Percentiles rank a stretch among this genome's conserved stretches.
These are phyloP conservation scores for Hyphodiscus sp. DNA, from an alignment of 2,329 filamentous ascomycete species.

Conservation along the genomic window DNA sequence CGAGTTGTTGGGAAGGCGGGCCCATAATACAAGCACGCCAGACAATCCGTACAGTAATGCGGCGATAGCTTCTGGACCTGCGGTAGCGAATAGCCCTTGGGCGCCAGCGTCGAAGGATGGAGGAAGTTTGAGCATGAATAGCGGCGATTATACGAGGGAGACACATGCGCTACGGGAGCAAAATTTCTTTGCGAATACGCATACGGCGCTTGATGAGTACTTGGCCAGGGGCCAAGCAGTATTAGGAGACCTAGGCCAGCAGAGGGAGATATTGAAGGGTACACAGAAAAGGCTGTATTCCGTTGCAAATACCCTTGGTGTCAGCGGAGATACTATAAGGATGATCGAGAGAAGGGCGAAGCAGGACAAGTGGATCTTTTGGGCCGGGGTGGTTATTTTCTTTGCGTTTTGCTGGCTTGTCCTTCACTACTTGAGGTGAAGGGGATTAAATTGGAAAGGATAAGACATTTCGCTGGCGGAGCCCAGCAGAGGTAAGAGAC, in stretches of 20 bases:
- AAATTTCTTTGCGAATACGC: slow-evolving; percentile 75
- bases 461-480: background rate
- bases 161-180: slow-evolving; percentile 83
- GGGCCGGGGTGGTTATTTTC: slow-evolving; percentile 78
- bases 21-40: slow-evolving; percentile 73
- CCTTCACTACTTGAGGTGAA: slow-evolving; percentile 69
- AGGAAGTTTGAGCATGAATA: slow-evolving; percentile 38
- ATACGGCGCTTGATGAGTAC: slow-evolving; percentile 86
- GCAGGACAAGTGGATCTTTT: slow-evolving; percentile 98
- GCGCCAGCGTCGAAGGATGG: slow-evolving; percentile 16
- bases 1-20: slow-evolving; percentile 79
- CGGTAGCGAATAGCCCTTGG: slow-evolving; percentile 23
- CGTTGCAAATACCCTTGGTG: slow-evolving; percentile 86
- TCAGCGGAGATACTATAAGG: slow-evolving; percentile 92
- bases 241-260: slow-evolving; percentile 78
- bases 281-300: slow-evolving; percentile 88
- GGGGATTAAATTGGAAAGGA: background rate
- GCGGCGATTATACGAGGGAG: slow-evolving; percentile 65
- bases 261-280: slow-evolving; percentile 90
- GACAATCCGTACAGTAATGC: slow-evolving; percentile 85
- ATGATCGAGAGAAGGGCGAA: slow-evolving; percentile 90
- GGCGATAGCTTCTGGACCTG: slow-evolving; percentile 22
- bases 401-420: slow-evolving; percentile 90
- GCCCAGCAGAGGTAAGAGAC: background rate
- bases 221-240: slow-evolving; percentile 87